Evolutionary conservation across 1,284 basidiomycete species (phyloP), one percentile per base, ranked within the genome.

Genomic region (Flammula alnicola): DNA sequence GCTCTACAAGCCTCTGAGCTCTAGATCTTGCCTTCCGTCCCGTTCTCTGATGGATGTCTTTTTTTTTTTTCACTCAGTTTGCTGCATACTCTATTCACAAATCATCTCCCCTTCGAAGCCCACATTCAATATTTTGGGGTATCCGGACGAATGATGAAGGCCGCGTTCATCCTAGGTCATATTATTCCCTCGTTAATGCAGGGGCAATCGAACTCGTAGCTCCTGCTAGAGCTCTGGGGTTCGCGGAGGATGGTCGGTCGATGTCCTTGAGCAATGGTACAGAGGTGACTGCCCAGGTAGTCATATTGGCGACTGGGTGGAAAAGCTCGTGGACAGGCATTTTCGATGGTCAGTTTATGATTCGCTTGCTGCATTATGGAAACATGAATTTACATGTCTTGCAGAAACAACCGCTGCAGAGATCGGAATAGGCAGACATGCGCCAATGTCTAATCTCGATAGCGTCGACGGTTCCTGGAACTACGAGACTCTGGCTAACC

Each of bases 271-370:
- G 58, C 17, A 67, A 79, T 48, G 77, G 76, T 0, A 55, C 63
- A 32, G 55, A 52, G 1, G 41, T 82, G 5, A 38, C 58, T 3
- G 77, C 79, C 3, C 68, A 76, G 37, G 74, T 73, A 2, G 70
- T 84, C 5, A 62, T 84, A 2, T 70, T 84, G 0, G 77, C 73
- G 0, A 84, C 83, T 12, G 83, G 83, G 2, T 84, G 77, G 57
- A 58, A 60, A 23, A 81, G 78, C 3, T 81, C 79, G 1, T 84
- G 81, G 81, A 51, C 60, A 3, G 50, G 57, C 3, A 64, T 84
- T 5, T 77, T 83, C 42, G 71, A 77, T 56, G 64, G 81, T 78
- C n/a, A n/a, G 36, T 14, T 47, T 52, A 10, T 12, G 10, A 17
- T 6, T 20, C 12, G 22, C 31, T 42, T 5, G 3, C 10, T 14